Conservation (phyloP, 345 rosid genomes). For the Psidium friedrichsthalianum region DNA sequence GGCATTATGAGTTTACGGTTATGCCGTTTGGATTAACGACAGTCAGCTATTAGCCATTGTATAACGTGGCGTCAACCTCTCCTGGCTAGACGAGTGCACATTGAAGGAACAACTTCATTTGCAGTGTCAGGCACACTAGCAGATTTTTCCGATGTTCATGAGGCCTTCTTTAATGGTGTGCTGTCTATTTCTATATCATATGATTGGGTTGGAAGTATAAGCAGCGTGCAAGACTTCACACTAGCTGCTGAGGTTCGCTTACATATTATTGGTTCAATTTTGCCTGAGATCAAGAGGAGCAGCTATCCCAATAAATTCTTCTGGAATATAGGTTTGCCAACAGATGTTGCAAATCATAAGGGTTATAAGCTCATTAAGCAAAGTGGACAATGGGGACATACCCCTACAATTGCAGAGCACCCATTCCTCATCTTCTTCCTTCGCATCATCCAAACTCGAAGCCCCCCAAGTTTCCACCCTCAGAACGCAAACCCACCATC, state of each 20-base stretch:
- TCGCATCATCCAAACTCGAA: neutral
- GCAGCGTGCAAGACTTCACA: slow-evolving; percentile 38
- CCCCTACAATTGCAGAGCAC: slow-evolving; percentile 7
- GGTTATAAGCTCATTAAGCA: no score
- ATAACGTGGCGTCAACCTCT: slow-evolving; percentile 73
- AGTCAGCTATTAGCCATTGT: slow-evolving; percentile 71
- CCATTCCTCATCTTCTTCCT: slow-evolving; percentile 18
- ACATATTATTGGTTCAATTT: slow-evolving; percentile 44
- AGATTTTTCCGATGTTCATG: no score
- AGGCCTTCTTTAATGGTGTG: no score
- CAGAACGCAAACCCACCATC: slow-evolving; percentile 4
- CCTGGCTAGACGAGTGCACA: slow-evolving; percentile 33
- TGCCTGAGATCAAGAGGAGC: slow-evolving; percentile 44
- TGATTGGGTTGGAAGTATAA: slow-evolving; percentile 62
- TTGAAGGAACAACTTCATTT: slow-evolving; percentile 68
- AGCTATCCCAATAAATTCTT: slow-evolving; percentile 50
- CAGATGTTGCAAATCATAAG: slow-evolving; percentile 65
- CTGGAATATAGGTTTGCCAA: slow-evolving; percentile 69
- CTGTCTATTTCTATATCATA: no score
- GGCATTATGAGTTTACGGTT: no score
- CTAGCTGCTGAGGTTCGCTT: slow-evolving; percentile 80
- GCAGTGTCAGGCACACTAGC: slow-evolving; percentile 76
- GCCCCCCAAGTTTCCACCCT: neutral
- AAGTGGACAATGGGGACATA: neutral
- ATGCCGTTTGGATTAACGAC: no score